These are phyloP conservation scores for Stagonosporopsis cucurbitacearum DNA, from an alignment of 2,329 filamentous ascomycete genomes.

Conservation along the genomic window DNA sequence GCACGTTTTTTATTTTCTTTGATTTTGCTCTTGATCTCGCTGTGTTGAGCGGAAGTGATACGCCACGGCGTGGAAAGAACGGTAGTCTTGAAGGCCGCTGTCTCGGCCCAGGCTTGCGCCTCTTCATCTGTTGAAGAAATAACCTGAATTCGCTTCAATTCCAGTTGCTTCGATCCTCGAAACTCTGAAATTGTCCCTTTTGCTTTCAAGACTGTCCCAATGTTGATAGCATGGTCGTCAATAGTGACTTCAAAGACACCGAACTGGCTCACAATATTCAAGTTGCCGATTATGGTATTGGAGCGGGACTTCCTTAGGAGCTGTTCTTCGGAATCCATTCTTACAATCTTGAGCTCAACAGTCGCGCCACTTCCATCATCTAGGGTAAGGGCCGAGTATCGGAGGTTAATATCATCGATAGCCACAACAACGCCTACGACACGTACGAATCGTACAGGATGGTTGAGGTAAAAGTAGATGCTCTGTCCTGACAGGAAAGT, in stretches of 20 bases:
- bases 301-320: conserved; percentile 35
- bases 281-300: conserved; percentile 48
- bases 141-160: conserved; percentile 59
- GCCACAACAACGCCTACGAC: conserved; percentile 55
- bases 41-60: conserved; percentile 54
- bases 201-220: conserved; percentile 61
- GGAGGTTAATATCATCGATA: conserved; percentile 50
- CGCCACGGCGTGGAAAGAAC: conserved; percentile 62
- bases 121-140: conserved; percentile 63
- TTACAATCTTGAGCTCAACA: conserved; percentile 62
- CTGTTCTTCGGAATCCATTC: conserved; percentile 35
- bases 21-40: conserved; percentile 48
- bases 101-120: conserved; percentile 59
- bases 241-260: conserved; percentile 52
- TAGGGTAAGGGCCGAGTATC: conserved; percentile 58
- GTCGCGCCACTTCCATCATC: conserved; percentile 68
- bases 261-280: conserved; percentile 46
- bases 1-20: conserved; percentile 51
- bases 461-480: conserved; percentile 63
- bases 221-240: conserved; percentile 44
- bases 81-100: conserved; percentile 56
- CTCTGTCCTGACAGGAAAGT: conserved; percentile 54
- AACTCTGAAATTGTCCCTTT: conserved; percentile 64
- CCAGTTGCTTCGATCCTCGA: conserved; percentile 59
- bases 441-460: conserved; percentile 58